Percentiles rank a stretch among this genome's conserved stretches.
These are phyloP conservation scores for Blastomyces emzantsi DNA, from an alignment of 2,329 filamentous ascomycete species.

Conservation along the genomic window DNA sequence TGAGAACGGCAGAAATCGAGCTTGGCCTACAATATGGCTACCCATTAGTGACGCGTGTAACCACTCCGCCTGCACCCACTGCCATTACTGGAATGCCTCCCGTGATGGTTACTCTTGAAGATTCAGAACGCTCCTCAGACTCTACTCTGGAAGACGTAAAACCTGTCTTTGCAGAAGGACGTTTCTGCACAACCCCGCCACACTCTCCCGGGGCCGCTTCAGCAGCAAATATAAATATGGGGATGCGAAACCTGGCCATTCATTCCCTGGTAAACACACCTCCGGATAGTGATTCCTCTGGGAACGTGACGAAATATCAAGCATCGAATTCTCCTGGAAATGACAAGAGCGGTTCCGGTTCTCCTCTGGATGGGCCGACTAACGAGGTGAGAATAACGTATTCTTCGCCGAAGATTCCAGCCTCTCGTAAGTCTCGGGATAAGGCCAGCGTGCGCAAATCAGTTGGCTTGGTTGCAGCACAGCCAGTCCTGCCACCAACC, in stretches of 20 bases:
- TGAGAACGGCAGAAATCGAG: neutral
- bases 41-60: neutral
- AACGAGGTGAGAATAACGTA: neutral
- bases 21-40: neutral
- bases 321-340: neutral
- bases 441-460: neutral
- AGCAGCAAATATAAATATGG: neutral
- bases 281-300: neutral
- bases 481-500: neutral
- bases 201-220: neutral
- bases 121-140: neutral
- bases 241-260: neutral
- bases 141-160: neutral
- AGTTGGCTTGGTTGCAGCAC: neutral
- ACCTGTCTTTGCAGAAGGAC: neutral
- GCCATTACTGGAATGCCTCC: neutral
- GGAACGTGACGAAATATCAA: neutral
- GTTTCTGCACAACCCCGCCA: neutral
- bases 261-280: neutral
- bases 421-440: neutral
- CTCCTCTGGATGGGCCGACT: neutral
- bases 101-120: neutral
- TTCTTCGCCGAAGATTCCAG: neutral
- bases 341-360: neutral
- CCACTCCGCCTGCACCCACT: neutral